These are phyloP conservation scores for Graphilbum fragrans DNA, from an alignment of 2,329 filamentous ascomycete genomes.

Conservation along the genomic window DNA sequence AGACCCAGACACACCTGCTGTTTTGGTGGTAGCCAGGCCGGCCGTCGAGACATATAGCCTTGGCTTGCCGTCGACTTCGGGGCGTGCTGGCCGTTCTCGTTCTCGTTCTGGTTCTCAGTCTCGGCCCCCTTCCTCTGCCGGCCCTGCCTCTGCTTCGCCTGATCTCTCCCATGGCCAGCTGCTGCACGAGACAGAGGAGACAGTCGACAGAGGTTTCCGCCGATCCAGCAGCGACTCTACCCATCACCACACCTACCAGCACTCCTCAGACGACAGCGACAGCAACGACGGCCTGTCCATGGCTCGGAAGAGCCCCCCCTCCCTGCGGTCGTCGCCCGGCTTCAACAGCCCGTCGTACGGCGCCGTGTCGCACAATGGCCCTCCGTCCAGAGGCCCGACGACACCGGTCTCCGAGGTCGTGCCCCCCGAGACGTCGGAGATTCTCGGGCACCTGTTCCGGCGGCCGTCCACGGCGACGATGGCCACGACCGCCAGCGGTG, in stretches of 20 bases:
- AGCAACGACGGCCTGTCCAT: constrained; percentile 12
- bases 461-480: neutral
- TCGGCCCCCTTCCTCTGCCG: no score
- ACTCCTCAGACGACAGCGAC: constrained; percentile 10
- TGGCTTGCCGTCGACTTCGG: no score
- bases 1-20: no score
- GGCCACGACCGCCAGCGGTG: constrained; percentile 1
- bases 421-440: neutral
- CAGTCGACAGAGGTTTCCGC: neutral
- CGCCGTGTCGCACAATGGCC: no score
- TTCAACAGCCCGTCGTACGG: constrained; percentile 21
- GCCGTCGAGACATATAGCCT: no score
- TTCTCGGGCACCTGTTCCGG: neutral
- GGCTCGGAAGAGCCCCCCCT: constrained; percentile 14
- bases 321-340: constrained; percentile 19
- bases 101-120: no score
- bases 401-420: neutral
- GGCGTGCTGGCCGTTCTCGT: no score
- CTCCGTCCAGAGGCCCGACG: no score
- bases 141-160: neutral
- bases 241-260: constrained; percentile 4
- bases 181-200: neutral
- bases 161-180: constrained; percentile 3
- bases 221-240: no score
- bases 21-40: no score